Base-by-base conservation (phyloP, 257 asterid genomes). In the Nicotiana knightiana region DNA sequence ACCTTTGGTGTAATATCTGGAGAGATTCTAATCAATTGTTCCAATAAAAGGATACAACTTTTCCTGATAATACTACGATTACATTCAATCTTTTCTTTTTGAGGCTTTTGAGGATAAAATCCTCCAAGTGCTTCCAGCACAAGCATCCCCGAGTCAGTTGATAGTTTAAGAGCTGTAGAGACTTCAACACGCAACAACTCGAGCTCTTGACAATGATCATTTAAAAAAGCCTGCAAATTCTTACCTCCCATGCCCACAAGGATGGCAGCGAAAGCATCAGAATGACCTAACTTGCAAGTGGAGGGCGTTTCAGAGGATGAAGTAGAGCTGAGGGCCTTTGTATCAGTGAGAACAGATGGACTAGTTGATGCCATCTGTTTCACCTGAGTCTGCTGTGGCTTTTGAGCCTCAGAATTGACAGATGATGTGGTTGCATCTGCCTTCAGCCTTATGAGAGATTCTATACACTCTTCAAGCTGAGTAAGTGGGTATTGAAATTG, bases 81-180 rank as follows among this genome's bases (percentile, higher is more conserved):
- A 51, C 15, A 51, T 51, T 10, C 15, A 0, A 51, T 51, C 46
- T 53, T 16, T 18, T 51, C 55, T 16, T 66, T 39, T 16, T 37
- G 28, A 17, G 7, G 58, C 4, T 48, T 51, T 64, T 64, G 59
- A 81, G 39, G 8, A 30, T 66, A 81, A 71, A 81, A 59, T 17
- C 76, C 73, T 65, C 64, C 33, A 63, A 81, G 62, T 66, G 83
- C 78, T 48, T 81, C 78, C 55, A 81, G 10, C 62, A 81, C 66
- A 39, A 81, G 66, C 54, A 24, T 81, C 28, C 63, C 66, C 57
- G 83, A 46, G 66, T 66, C 73, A 51, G 53, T 16, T 28, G 77
- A 81, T 24, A 81, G 16, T 67, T 46, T 62, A 10, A 81, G 78
- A 51, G 78, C 83, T 28, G 30, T 48, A 3, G 53, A 66, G 71